Base-by-base conservation (phyloP, 345 rosid species). In the Camelina hispida region DNA sequence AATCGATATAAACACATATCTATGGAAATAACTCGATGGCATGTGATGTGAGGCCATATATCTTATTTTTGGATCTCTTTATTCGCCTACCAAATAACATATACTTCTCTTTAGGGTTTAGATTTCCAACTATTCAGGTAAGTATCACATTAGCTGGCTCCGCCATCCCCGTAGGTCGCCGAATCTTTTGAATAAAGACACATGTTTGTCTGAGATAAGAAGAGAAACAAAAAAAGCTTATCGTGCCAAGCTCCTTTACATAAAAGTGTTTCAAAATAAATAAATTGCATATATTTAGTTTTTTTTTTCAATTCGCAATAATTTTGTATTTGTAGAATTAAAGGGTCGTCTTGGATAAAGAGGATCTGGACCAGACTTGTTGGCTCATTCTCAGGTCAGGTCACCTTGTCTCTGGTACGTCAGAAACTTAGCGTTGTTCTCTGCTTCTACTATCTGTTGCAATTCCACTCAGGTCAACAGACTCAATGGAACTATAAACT, bases 101-200 rank as follows among this genome's bases (percentile, higher is more conserved):
- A 40, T 72, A 23, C 37, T 47, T 47, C 62, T 73, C 56, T 66
- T 46, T 16, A 44, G 20, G 14, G 15, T 55, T 55, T 52, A 18
- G 18, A 54, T 62, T 72, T 53, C 54, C 14, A 32, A 46, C 25
- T n/a, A 22, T 35, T 57, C 42, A 46, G 66, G 72, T 47, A 74
- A 46, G 32, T 0, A 64, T 64, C 69, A 62, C 69, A 65, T 65
- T 32, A 64, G 57, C 50, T 44, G 55, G 57, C 50, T 34, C 1
- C 15, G 46, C 32, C 30, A 44, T 56, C n/a, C 30, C 23, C 3
- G 6, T 47, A 20, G 72, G 52, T 74, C 51, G 42, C 59, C 22
- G 13, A 66, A 74, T 66, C 66, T 66, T n/a, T 35, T 65, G 16
- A 65, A 56, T 11, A 34, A 35, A 5, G 56, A 46, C 69, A 14